Evolutionary conservation across 441 rosid genomes (phyloP).

Genomic region (Mallotus japonicus): DNA sequence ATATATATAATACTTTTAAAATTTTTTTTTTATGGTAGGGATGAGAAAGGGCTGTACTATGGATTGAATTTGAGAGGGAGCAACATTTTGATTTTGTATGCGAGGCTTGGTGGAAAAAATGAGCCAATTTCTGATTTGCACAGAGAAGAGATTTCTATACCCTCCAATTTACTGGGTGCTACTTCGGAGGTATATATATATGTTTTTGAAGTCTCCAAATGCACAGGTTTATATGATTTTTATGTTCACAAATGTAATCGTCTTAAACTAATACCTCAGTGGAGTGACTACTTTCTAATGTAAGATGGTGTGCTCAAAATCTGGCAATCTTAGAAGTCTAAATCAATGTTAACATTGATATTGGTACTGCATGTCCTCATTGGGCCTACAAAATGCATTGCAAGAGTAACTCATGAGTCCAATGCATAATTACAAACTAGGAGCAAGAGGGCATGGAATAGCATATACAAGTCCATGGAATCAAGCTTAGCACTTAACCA

Average conservation of each 20-base stretch:
- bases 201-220: background rate
- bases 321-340: no score
- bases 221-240: no score
- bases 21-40: conserved; percentile 24
- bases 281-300: no score
- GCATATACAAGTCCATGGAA: no score
- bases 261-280: no score
- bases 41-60: conserved; percentile 53
- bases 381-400: background rate
- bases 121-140: conserved; percentile 47
- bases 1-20: background rate
- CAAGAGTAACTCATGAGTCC: background rate
- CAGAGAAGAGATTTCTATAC: conserved; percentile 46
- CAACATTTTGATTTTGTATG: conserved; percentile 41
- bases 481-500: no score
- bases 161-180: conserved; percentile 29
- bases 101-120: conserved; percentile 44
- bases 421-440: background rate
- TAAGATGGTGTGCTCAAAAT: no score
- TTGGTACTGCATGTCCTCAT: background rate
- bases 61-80: conserved; percentile 50
- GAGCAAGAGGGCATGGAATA: no score
- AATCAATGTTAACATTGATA: no score
- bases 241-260: no score
- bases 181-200: conserved; percentile 37